Percentiles rank a stretch among this genome's conserved stretches.
Evolutionary conservation across 208 protist genomes (phyloP).

Genomic region (Crithidia brevicula): DNA sequence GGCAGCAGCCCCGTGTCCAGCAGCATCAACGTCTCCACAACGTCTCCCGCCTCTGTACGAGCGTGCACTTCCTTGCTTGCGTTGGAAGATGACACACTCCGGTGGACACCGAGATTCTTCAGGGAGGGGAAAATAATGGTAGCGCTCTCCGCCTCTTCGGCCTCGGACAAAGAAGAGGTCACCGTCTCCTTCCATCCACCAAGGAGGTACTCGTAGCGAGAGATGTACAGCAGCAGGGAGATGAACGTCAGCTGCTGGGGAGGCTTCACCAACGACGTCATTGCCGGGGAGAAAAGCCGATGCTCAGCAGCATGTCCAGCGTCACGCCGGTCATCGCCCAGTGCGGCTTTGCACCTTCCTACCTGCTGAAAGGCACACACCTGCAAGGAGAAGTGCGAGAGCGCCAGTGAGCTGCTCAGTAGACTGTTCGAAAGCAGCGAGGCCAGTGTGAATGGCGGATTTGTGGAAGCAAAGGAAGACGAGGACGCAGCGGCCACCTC

Average conservation of each 20-base stretch:
- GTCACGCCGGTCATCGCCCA: not conserved
- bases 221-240: constrained; percentile 18
- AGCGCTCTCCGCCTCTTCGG: not conserved
- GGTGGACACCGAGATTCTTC: not conserved
- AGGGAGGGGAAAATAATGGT: not conserved
- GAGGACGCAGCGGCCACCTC: not conserved
- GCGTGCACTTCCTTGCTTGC: not conserved
- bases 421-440: constrained; percentile 14
- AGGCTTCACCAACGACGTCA: not conserved
- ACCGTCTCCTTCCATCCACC: constrained; percentile 1
- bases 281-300: not conserved
- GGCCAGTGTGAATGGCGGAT: constrained; percentile 1
- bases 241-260: not conserved
- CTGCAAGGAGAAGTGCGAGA: constrained; percentile 5
- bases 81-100: not conserved
- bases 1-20: constrained; percentile 16
- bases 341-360: not conserved
- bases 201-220: constrained; percentile 24
- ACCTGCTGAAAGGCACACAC: not conserved
- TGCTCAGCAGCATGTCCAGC: not conserved
- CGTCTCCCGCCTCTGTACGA: not conserved
- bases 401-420: constrained; percentile 15
- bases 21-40: constrained; percentile 9
- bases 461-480: not conserved
- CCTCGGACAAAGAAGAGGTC: not conserved